These are phyloP conservation scores for Aspergillus brasiliensis DNA, from an alignment of 2,329 filamentous ascomycete genomes.

Conservation along the genomic window DNA sequence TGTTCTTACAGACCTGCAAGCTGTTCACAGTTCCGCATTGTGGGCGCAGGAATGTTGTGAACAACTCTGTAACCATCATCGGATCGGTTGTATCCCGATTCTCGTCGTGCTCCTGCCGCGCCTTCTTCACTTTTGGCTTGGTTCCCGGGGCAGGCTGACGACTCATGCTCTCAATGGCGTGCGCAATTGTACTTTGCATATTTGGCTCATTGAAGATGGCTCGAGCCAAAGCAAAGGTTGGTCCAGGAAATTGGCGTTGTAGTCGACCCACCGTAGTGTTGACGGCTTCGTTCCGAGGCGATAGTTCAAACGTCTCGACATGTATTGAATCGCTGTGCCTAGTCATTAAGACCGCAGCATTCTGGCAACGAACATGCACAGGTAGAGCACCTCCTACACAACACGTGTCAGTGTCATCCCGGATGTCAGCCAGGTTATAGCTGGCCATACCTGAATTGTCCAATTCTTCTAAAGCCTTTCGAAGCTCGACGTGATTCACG, in stretches of 20 bases:
- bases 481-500: slow-evolving; percentile 15
- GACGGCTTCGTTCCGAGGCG: slow-evolving; percentile 42
- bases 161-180: slow-evolving; percentile 40
- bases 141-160: slow-evolving; percentile 37
- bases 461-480: slow-evolving; percentile 9
- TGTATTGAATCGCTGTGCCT: slow-evolving; percentile 16
- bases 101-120: slow-evolving; percentile 40
- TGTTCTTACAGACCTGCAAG: slow-evolving; percentile 52
- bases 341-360: slow-evolving; percentile 50
- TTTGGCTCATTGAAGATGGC: slow-evolving; percentile 23
- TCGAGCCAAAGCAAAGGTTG: slow-evolving; percentile 34
- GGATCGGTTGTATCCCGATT: slow-evolving; percentile 54
- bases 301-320: slow-evolving; percentile 52
- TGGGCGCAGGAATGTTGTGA: slow-evolving; percentile 48
- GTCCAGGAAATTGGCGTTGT: slow-evolving; percentile 49
- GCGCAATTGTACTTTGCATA: slow-evolving; percentile 32
- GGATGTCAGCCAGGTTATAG: slow-evolving; percentile 1
- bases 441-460: slow-evolving; percentile 10
- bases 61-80: slow-evolving; percentile 54
- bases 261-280: slow-evolving; percentile 45
- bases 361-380: slow-evolving; percentile 50
- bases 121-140: slow-evolving; percentile 44
- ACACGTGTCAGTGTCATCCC: slow-evolving; percentile 4
- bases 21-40: slow-evolving; percentile 34
- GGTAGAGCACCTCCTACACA: slow-evolving; percentile 31